A percentile compares a stretch with the other conserved stretches of the same genome.
phyloP scores from a whole-genome alignment of 176 grass and related monocot species.

The Paspalum vaginatum region DNA sequence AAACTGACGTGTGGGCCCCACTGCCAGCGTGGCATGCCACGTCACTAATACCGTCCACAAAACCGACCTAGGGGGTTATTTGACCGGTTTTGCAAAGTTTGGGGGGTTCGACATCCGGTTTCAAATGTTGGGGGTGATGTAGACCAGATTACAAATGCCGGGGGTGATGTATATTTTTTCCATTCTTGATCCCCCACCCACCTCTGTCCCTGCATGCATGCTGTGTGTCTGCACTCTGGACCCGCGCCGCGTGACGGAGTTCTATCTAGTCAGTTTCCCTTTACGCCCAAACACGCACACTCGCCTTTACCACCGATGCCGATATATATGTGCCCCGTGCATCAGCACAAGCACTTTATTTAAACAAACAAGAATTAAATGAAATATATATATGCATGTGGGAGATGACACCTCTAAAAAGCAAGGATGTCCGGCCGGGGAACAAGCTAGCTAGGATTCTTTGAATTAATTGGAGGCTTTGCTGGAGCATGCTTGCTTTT shows the following conservation, averaged over 20 bases:
- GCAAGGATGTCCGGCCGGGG: background rate
- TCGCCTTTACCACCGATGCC: slow-evolving; percentile 33
- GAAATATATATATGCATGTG: slow-evolving; percentile 4
- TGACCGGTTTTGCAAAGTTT: no score
- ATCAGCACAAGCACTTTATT: background rate
- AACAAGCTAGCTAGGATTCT: background rate
- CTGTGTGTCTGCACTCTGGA: background rate
- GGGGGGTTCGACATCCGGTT: no score
- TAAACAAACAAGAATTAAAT: background rate
- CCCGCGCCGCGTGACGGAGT: no score
- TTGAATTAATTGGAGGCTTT: background rate
- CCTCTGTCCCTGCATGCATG: no score
- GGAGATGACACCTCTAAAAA: background rate
- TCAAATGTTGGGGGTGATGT: no score
- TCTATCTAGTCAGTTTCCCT: background rate
- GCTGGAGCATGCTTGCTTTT: background rate
- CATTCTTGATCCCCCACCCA: no score
- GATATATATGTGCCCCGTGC: background rate
- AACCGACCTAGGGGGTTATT: no score
- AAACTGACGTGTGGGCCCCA: no score
- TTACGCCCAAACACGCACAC: slow-evolving; percentile 24
- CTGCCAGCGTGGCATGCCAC: no score
- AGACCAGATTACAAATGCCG: no score
- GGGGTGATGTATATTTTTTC: no score
- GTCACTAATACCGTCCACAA: no score